Conservation (phyloP, 202 grass and related monocot species). For the Panicum virgatum region DNA sequence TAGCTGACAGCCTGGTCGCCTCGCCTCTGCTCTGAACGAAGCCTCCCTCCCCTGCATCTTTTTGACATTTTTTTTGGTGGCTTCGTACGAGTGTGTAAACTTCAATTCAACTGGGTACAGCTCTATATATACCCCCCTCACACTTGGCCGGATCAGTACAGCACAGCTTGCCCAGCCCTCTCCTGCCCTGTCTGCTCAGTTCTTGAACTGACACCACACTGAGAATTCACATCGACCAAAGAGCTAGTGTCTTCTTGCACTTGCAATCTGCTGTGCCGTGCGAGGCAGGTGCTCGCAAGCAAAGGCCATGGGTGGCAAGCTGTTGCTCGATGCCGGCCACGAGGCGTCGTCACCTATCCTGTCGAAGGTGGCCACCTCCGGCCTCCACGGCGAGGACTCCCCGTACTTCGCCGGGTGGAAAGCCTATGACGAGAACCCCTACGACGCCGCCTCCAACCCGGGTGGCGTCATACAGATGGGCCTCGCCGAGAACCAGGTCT, state of each 20-base stretch:
- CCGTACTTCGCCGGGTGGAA: constrained; percentile 98
- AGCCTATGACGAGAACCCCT: constrained; percentile 84
- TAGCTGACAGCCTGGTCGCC: background rate
- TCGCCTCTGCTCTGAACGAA: background rate
- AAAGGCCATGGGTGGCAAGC: constrained; percentile 34
- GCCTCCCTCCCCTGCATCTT: background rate
- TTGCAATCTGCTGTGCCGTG: no score
- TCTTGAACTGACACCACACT: constrained; percentile 12
- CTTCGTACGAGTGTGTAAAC: constrained; percentile 29
- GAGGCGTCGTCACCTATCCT: constrained; percentile 31
- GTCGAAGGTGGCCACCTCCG: constrained; percentile 67
- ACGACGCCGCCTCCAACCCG: constrained; percentile 68
- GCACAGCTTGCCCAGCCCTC: background rate
- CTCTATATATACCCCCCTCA: constrained; percentile 36
- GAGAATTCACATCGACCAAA: background rate
- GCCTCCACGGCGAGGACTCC: constrained; percentile 83
- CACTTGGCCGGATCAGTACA: constrained; percentile 32
- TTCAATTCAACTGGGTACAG: no score
- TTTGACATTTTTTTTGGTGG: constrained; percentile 35
- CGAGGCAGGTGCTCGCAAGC: background rate
- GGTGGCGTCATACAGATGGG: constrained; percentile 95
- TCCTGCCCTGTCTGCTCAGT: background rate
- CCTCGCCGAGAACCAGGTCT: constrained; percentile 95
- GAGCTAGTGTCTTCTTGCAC: background rate
- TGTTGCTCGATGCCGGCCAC: constrained; percentile 18